A percentile compares a stretch with the other conserved stretches of the same genome.
Conservation (phyloP, 352 stramenopile species). For the Aphanomyces stellatus region DNA sequence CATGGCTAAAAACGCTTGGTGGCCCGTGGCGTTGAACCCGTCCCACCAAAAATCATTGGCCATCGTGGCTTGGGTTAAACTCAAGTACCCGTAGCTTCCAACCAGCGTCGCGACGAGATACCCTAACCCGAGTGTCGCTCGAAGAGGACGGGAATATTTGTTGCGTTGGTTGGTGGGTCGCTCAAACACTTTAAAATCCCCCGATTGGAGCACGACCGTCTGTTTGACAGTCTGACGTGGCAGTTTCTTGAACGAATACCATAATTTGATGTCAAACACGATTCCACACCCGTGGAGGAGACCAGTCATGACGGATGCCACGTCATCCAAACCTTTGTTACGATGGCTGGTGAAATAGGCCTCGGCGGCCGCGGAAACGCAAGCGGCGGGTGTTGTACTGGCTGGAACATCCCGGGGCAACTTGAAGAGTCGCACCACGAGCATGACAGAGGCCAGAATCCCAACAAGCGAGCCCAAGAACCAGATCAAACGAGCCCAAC, state of each 20-base stretch:
- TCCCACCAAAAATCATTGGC: conserved; percentile 18
- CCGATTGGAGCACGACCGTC: background rate
- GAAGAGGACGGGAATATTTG: too few relatives aligned
- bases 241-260: background rate
- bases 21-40: background rate
- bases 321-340: background rate
- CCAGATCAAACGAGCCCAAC: background rate
- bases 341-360: background rate
- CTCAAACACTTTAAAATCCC: too few relatives aligned
- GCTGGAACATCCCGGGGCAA: background rate
- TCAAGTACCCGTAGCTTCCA: background rate
- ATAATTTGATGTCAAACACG: conserved; percentile 6
- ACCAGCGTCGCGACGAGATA: background rate
- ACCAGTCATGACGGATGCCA: background rate
- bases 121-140: background rate
- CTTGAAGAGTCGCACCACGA: background rate
- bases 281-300: background rate
- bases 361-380: background rate
- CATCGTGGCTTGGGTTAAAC: background rate
- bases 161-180: too few relatives aligned
- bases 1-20: background rate
- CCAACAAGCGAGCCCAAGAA: too few relatives aligned
- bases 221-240: background rate
- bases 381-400: background rate
- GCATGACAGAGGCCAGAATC: too few relatives aligned